Base-by-base conservation (phyloP, 1,284 basidiomycete genomes). In the Microbotryomycetes sp. region DNA sequence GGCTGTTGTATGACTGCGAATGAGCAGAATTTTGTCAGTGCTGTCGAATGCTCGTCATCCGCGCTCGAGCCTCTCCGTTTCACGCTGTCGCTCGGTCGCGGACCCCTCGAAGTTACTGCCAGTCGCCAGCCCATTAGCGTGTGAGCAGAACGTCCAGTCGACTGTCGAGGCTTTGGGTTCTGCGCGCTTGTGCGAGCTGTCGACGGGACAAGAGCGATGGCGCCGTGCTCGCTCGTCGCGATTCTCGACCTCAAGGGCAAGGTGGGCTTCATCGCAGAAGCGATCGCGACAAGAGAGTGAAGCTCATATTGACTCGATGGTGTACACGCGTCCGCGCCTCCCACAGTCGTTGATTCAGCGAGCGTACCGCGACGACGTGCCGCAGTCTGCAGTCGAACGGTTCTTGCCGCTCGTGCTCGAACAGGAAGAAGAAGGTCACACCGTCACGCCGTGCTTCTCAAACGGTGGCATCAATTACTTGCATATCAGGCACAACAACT, bases 181-280 rank as follows among this genome's bases (percentile, higher is more conserved):
- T n/a, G n/a, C n/a, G n/a, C n/a, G n/a, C n/a, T n/a, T n/a, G n/a
- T n/a, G n/a, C n/a, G n/a, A n/a, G n/a, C n/a, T n/a, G n/a, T n/a
- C n/a, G n/a, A n/a, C n/a, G n/a, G n/a, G 48, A 21, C 48, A 50
- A 23, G 48, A 27, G 48, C 18, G 11, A 41, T 41, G 35, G 51
- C 51, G n/a, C 16, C 18, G 24, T 60, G 60, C 27, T 77, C 75
- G 16, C 65, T 78, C 45, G 86, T 97, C 68, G 91, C 94, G 51
- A 96, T 98, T 72, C 87, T 97, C 73, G 94, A 98, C 77, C 84
- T 98, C 76, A 97, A 97, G 80, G 94, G 94, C 73, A 98, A 71
- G 63, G 70, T 70, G 21, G 18, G 65, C 26, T 15, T 15, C 35
- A 41, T 41, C n/a, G n/a, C n/a, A n/a, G n/a, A n/a, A n/a, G n/a